Percentiles rank a stretch among this genome's conserved stretches.
These are phyloP conservation scores for Omphalea diandra DNA, from an alignment of 441 rosid genomes.

Conservation along the genomic window DNA sequence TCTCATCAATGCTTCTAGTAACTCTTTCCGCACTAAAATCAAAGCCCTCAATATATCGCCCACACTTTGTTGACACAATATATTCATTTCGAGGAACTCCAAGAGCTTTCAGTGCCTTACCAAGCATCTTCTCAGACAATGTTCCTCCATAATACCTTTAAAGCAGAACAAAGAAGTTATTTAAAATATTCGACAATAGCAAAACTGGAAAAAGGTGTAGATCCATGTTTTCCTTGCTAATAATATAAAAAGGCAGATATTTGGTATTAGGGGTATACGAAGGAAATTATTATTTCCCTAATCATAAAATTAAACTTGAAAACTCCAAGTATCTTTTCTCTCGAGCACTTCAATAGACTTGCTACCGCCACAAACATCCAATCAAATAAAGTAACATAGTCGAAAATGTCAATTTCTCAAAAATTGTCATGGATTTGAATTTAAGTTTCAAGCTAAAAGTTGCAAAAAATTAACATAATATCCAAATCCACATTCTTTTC, in stretches of 20 bases:
- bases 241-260: background rate
- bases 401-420: too few species aligned
- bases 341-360: background rate
- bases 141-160: slow-evolving; percentile 86
- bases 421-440: too few species aligned
- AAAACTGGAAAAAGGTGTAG: background rate
- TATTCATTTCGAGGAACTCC: slow-evolving; percentile 71
- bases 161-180: background rate
- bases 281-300: background rate
- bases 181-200: background rate
- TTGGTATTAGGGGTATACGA: background rate
- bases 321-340: background rate
- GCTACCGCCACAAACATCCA: background rate
- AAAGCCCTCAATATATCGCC: slow-evolving; percentile 73
- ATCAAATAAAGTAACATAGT: too few species aligned
- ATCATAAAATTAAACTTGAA: background rate
- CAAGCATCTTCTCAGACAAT: slow-evolving; percentile 88
- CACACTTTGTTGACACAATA: slow-evolving; percentile 87
- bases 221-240: too few species aligned
- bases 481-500: too few species aligned
- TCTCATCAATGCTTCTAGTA: slow-evolving; percentile 80
- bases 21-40: slow-evolving; percentile 96
- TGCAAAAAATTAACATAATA: too few species aligned
- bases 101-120: slow-evolving; percentile 74
- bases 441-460: too few species aligned